Evolutionary conservation across 768 basidiomycete genomes (phyloP), one percentile per base, ranked within the genome.

Genomic region (Leccinum imitatum): DNA sequence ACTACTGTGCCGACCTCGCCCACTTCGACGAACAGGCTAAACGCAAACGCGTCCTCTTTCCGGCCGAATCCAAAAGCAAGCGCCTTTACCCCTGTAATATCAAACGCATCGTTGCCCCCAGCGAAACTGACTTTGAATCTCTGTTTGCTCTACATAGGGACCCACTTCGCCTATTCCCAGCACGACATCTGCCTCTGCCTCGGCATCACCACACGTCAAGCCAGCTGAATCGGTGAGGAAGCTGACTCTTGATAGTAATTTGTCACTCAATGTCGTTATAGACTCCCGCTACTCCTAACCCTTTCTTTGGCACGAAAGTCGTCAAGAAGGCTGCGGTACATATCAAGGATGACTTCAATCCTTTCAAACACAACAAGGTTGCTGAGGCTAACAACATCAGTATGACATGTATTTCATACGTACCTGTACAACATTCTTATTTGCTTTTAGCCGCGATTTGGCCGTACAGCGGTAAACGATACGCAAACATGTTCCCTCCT

Each of bases 311-410:
- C 31, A 79, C 84, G 31, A 87, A 89, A 37, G 72, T 79, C 19
- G 83, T 87, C 72, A 93, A 93, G 81, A 91, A 90, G 76, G 82
- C 80, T 56, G 69, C 82, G 3, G 89, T 95, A 37, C 89, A 93
- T 70, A 84, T 96, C 74, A 93, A 96, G 77, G 93, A 97, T 66
- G 96, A 98, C 71, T 99, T 99, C 72, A 97, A 95, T 73, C 95
- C 96, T 15, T 97, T 96, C 84, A 93, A 92, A 76, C 85, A 89
- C 67, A 83, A 84, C 69, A 92, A 92, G 72, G 86, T 94, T 27
- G 83, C 79, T 8, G 91, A 92, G 56, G 84, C 94, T 7, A 75
- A 82, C 25, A 81, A 85, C 69, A 83, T 93, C 63, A 75, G 94
- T 95, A 71, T 67, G 93, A 84, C 25, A 27, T n/a, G 39, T 48